Evolutionary conservation across 2,329 filamentous ascomycete genomes (phyloP).

Genomic region (Bipolaris cookei): DNA sequence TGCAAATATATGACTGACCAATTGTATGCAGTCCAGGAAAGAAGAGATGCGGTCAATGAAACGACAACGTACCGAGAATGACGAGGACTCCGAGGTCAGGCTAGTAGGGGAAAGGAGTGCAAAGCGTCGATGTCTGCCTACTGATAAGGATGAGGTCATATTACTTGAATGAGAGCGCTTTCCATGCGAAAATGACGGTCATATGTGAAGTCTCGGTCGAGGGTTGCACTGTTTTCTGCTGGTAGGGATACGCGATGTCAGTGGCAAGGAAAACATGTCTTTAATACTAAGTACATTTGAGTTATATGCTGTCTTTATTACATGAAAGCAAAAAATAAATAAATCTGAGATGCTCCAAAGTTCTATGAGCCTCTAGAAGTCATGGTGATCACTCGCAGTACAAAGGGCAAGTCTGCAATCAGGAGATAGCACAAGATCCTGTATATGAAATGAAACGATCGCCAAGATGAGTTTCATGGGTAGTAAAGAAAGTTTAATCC

Average conservation of each 20-base stretch:
- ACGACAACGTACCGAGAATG: slow-evolving; percentile 1
- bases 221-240: neutral
- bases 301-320: too few relatives aligned
- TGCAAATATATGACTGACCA: neutral
- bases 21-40: neutral
- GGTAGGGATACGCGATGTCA: neutral
- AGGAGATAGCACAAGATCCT: too few relatives aligned
- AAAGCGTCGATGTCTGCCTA: slow-evolving; percentile 15
- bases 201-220: neutral
- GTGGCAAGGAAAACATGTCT: too few relatives aligned
- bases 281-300: too few relatives aligned
- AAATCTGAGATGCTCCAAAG: too few relatives aligned
- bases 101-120: slow-evolving; percentile 5
- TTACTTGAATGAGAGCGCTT: slow-evolving; percentile 10
- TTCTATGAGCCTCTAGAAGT: too few relatives aligned
- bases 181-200: neutral
- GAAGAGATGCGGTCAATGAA: neutral
- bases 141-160: slow-evolving; percentile 14
- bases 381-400: too few relatives aligned
- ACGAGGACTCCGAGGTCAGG: slow-evolving; percentile 2
- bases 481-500: too few relatives aligned
- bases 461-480: too few relatives aligned
- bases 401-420: too few relatives aligned
- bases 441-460: too few relatives aligned
- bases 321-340: too few relatives aligned